phyloP scores from a whole-genome alignment of 345 rosid genomes.

The Laguncularia racemosa region DNA sequence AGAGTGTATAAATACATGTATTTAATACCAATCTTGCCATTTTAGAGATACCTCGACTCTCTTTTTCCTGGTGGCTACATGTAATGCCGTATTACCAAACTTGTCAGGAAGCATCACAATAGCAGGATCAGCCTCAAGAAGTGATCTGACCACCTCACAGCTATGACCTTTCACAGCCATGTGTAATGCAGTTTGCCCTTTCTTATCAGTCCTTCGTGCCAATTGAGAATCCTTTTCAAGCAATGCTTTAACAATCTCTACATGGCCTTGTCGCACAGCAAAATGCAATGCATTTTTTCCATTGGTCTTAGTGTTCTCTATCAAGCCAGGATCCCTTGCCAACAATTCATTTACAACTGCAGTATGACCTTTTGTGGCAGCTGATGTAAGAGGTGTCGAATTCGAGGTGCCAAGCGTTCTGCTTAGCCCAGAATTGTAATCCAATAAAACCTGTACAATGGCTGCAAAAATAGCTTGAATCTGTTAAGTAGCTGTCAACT shows the following conservation, averaged over 20 bases:
- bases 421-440: slow-evolving; percentile 15
- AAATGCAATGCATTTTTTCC: slow-evolving; percentile 20
- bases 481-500: not conserved
- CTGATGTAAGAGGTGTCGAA: slow-evolving; percentile 13
- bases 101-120: slow-evolving; percentile 21
- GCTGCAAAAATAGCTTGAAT: slow-evolving; percentile 5
- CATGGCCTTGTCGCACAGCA: slow-evolving; percentile 21
- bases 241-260: slow-evolving; percentile 17
- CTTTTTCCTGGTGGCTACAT: slow-evolving; percentile 22
- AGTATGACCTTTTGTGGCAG: slow-evolving; percentile 16
- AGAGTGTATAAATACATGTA: not conserved
- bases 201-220: slow-evolving; percentile 21
- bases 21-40: not conserved
- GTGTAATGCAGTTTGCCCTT: slow-evolving; percentile 21
- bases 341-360: slow-evolving; percentile 16
- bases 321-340: slow-evolving; percentile 13
- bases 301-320: slow-evolving; percentile 13
- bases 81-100: slow-evolving; percentile 19
- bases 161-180: slow-evolving; percentile 25
- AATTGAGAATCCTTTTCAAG: slow-evolving; percentile 17
- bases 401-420: slow-evolving; percentile 15
- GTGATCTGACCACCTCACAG: slow-evolving; percentile 14
- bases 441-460: slow-evolving; percentile 15
- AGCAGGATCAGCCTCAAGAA: slow-evolving; percentile 19
- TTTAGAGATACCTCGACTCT: slow-evolving; percentile 13